Percentiles rank a stretch among this genome's conserved stretches.
These are phyloP conservation scores for Lolium perenne DNA, from an alignment of 176 grass and related monocot species.

Conservation along the genomic window DNA sequence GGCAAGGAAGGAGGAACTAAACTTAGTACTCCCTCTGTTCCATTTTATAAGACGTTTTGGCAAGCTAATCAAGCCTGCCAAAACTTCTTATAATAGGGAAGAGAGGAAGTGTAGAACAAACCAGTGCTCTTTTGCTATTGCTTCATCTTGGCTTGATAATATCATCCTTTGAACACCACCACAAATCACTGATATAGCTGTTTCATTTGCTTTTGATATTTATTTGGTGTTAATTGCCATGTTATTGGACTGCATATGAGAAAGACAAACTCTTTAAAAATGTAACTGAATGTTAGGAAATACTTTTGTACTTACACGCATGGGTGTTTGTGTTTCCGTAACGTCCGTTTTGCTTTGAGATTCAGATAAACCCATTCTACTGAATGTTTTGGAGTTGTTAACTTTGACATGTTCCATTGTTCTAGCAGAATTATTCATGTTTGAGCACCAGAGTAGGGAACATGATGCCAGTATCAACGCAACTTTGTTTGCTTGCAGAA, in stretches of 20 bases:
- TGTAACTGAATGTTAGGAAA: not conserved
- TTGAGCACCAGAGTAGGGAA: no score
- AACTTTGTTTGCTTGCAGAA: no score
- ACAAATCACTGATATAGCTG: not conserved
- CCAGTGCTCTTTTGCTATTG: not conserved
- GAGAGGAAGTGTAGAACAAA: no score
- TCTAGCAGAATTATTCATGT: no score
- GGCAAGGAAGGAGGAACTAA: no score
- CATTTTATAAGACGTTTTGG: no score
- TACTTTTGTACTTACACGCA: no score
- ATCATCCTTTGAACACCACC: not conserved
- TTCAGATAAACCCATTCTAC: no score
- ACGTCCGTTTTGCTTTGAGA: no score
- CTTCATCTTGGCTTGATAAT: not conserved
- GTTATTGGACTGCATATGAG: not conserved
- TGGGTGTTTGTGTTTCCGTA: no score
- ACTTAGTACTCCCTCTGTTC: no score
- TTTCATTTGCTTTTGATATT: slow-evolving; percentile 17
- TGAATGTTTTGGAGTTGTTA: not conserved
- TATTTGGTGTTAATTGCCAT: slow-evolving; percentile 6
- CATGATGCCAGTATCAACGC: no score
- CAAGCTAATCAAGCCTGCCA: not conserved
- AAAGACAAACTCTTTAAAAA: not conserved
- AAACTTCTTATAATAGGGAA: not conserved
- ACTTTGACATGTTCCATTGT: not conserved